Evolutionary conservation across 768 basidiomycete genomes (phyloP), one percentile per base, ranked within the genome.

Genomic region (Collybia sordida): DNA sequence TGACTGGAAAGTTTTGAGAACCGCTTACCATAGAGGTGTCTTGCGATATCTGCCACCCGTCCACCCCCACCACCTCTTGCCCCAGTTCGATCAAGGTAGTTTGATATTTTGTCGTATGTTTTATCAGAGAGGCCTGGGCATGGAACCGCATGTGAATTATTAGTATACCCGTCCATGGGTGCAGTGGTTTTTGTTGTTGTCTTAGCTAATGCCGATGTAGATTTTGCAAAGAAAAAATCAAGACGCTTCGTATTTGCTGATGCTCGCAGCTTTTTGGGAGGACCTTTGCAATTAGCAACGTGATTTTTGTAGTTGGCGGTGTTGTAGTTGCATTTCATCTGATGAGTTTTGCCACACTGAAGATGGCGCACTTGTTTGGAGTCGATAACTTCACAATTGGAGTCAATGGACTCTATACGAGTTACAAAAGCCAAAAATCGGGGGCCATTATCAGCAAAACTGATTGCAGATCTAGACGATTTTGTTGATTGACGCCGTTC

Each of bases 351-450:
- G 7, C 43, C 43, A 31, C 44, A 45, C 14, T n/a, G 27, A 14
- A 35, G 35, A 14, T 45, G 44, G 19, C 49, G 38, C 24, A 53
- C 55, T n/a, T 31, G 18, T 21, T 45, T 56, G 17, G 52, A 9
- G 34, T 50, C 24, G 12, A 43, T 15, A 41, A 56, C 22, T 37
- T 50, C 42, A 14, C 40, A 17, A 21, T 6, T 14, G 15, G 15
- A 8, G 25, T 50, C 34, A 14, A 43, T 6, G 14, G 22, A 4
- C 34, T n/a, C n/a, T n/a, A n/a, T n/a, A n/a, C n/a, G n/a, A n/a
- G n/a, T n/a, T n/a, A n/a, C n/a, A n/a, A n/a, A n/a, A n/a, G n/a
- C n/a, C n/a, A n/a, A n/a, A n/a, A n/a, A n/a, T n/a, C n/a, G n/a
- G n/a, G n/a, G n/a, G n/a, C n/a, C n/a, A n/a, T n/a, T n/a, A n/a